Conservation (phyloP, 129 eudicot genomes). For the Artemisia annua region DNA sequence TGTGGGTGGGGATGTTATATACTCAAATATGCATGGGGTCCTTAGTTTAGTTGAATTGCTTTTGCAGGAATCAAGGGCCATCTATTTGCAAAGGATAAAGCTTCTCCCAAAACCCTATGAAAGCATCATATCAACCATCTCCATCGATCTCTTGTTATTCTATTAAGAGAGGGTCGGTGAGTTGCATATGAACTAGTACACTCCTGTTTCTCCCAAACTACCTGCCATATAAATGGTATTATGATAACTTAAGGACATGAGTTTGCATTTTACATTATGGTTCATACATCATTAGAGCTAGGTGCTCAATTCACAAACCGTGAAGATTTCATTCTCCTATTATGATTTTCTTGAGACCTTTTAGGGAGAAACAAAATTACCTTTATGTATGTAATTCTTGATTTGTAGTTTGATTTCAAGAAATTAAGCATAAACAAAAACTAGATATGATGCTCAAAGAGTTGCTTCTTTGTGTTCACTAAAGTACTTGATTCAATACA, state of each 20-base stretch:
- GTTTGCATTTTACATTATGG: not conserved
- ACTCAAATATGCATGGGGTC: constrained; percentile 28
- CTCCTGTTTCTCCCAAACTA: constrained; percentile 16
- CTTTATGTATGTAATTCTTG: too few species aligned
- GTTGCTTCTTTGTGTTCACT: too few species aligned
- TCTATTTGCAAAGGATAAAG: constrained; percentile 28
- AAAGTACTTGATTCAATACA: too few species aligned
- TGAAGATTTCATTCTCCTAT: too few species aligned
- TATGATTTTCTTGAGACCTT: too few species aligned
- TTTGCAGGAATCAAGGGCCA: constrained; percentile 36
- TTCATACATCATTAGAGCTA: too few species aligned
- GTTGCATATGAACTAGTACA: constrained; percentile 28
- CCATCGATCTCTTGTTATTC: constrained; percentile 15
- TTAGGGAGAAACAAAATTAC: too few species aligned
- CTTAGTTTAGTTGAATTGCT: constrained; percentile 14
- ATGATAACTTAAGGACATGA: not conserved
- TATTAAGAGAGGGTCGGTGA: constrained; percentile 31
- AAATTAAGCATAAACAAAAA: too few species aligned
- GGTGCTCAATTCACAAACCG: too few species aligned
- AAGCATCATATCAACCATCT: constrained; percentile 9
- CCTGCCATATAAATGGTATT: constrained; percentile 6
- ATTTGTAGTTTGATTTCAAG: too few species aligned
- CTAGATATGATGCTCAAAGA: too few species aligned
- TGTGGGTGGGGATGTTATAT: constrained; percentile 14
- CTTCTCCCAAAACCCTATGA: constrained; percentile 30